A percentile compares a stretch with the other conserved stretches of the same genome.
These are phyloP conservation scores for Yarrowia galli DNA, from an alignment of 1,139 yeast genomes.

Conservation along the genomic window DNA sequence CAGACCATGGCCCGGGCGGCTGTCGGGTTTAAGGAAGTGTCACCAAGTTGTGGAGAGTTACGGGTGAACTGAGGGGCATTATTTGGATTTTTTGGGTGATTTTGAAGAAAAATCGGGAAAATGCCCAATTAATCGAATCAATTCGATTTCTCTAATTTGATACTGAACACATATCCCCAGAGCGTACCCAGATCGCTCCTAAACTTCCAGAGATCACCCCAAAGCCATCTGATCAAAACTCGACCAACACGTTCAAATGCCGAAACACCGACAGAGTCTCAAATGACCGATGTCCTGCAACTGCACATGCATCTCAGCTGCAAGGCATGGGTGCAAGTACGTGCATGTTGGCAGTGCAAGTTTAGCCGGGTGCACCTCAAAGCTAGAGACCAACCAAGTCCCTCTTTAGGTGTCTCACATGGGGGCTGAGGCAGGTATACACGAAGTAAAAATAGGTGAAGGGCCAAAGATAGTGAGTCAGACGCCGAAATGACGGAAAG, in stretches of 20 bases:
- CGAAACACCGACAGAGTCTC: conserved; percentile 3
- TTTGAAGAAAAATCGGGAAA: too few species aligned
- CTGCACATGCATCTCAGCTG: background rate
- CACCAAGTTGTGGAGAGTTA: too few species aligned
- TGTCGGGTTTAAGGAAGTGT: background rate
- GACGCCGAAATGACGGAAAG: too few species aligned
- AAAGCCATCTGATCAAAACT: too few species aligned
- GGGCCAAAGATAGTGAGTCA: too few species aligned
- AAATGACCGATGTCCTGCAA: conserved; percentile 30
- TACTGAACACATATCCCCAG: too few species aligned
- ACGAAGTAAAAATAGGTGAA: conserved; percentile 9
- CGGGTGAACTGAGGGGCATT: too few species aligned
- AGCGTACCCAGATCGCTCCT: too few species aligned
- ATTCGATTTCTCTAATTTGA: too few species aligned
- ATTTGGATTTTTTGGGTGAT: too few species aligned
- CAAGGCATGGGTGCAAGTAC: conserved; percentile 1
- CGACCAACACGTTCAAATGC: background rate
- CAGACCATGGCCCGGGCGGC: background rate
- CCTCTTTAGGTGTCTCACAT: conserved; percentile 1
- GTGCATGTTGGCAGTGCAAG: background rate
- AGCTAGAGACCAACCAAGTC: background rate
- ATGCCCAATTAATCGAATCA: too few species aligned
- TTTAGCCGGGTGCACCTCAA: conserved; percentile 9
- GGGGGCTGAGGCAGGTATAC: conserved; percentile 18
- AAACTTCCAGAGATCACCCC: too few species aligned